These are phyloP conservation scores for Talaromyces sp. DNA, from an alignment of 2,329 filamentous ascomycete genomes.

Conservation along the genomic window DNA sequence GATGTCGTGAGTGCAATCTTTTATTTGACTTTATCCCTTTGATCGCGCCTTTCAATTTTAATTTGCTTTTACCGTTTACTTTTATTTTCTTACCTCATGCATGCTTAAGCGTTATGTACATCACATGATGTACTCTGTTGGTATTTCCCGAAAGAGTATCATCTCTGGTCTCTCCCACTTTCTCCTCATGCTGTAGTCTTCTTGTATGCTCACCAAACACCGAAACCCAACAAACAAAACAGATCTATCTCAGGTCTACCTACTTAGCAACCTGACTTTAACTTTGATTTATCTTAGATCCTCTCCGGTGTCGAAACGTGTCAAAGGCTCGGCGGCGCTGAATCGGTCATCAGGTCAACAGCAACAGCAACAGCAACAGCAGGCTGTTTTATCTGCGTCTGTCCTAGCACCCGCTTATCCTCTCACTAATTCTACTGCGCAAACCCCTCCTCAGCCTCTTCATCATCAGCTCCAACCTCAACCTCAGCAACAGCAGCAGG, in stretches of 20 bases:
- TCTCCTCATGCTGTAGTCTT: conserved; percentile 5
- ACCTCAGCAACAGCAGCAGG: conserved; percentile 11
- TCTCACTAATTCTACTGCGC: conserved; percentile 7
- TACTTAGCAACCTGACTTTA: conserved; percentile 2
- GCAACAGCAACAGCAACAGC: conserved; percentile 42
- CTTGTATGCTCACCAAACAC: not conserved
- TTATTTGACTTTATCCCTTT: not conserved
- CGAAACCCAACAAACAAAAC: conserved; percentile 3
- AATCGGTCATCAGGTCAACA: conserved; percentile 39
- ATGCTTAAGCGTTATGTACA: not conserved
- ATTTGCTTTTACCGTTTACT: not conserved
- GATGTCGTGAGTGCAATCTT: conserved; percentile 39
- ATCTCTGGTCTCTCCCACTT: not conserved
- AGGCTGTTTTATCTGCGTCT: conserved; percentile 28
- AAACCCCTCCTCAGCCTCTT: conserved; percentile 8
- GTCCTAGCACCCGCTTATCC: conserved; percentile 4
- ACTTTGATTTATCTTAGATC: conserved; percentile 28
- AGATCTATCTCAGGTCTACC: not conserved
- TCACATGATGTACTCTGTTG: conserved; percentile 2
- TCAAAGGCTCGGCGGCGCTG: conserved; percentile 39
- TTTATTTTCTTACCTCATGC: not conserved
- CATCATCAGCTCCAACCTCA: not conserved
- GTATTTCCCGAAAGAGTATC: conserved; percentile 6
- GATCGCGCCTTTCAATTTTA: not conserved
- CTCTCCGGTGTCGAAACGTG: conserved; percentile 41